These are phyloP conservation scores for Diplodia scrobiculata DNA, from an alignment of 2,329 filamentous ascomycete species.

Conservation along the genomic window DNA sequence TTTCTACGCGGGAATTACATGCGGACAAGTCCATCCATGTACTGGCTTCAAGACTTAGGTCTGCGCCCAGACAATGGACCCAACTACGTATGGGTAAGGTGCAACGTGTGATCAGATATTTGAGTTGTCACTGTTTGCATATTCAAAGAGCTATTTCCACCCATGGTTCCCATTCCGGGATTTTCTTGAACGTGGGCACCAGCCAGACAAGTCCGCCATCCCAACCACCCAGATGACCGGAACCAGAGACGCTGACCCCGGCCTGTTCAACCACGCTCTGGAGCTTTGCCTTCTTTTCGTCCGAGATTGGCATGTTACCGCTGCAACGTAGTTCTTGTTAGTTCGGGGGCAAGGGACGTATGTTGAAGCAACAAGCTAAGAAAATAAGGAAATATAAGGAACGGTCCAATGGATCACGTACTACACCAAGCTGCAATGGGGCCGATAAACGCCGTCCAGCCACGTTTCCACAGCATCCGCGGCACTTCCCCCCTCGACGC, in stretches of 20 bases:
- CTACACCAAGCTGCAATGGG: conserved; percentile 50
- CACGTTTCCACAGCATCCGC: conserved; percentile 35
- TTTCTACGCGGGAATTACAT: too few species aligned
- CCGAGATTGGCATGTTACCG: conserved; percentile 31
- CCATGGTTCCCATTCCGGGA: conserved; percentile 42
- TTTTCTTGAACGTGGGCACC: conserved; percentile 44
- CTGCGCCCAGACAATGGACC: too few species aligned
- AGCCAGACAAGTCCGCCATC: conserved; percentile 45
- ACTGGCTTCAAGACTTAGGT: too few species aligned
- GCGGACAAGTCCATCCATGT: too few species aligned
- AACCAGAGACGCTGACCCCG: conserved; percentile 35
- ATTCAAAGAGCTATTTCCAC: conserved; percentile 1
- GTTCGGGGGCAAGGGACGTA: too few species aligned
- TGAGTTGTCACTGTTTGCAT: too few species aligned
- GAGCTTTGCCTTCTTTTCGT: conserved; percentile 34
- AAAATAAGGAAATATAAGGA: not conserved
- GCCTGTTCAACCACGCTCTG: conserved; percentile 34
- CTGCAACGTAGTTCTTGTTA: not conserved
- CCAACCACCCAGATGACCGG: conserved; percentile 39
- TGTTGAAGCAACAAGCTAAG: not conserved
- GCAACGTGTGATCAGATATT: too few species aligned
- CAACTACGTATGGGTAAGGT: too few species aligned
- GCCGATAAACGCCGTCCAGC: conserved; percentile 41
- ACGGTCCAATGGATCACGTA: conserved; percentile 35
- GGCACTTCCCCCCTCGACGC: conserved; percentile 37